Conservation (phyloP, 176 grass and related monocot species). For the Eragrostis curvula region DNA sequence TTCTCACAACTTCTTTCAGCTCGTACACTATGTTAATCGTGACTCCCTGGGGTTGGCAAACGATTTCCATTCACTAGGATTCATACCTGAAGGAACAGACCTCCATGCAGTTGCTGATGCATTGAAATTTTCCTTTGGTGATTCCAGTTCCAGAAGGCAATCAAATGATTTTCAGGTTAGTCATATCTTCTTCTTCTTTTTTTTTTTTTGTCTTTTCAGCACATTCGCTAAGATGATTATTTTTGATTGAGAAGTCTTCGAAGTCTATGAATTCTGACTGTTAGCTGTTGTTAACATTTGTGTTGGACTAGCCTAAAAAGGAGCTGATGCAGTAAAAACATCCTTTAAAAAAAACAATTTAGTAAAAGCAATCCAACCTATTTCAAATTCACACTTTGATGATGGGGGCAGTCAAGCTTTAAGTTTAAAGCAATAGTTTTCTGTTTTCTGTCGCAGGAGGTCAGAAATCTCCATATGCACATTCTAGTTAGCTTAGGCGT, state of each 20-base stretch:
- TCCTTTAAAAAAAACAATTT: too few relatives aligned
- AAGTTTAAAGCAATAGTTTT: slow-evolving; percentile 17
- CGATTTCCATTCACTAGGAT: slow-evolving; percentile 95
- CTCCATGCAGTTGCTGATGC: slow-evolving; percentile 73
- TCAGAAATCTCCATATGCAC: not conserved
- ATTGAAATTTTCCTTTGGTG: slow-evolving; percentile 69
- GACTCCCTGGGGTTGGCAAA: slow-evolving; percentile 87
- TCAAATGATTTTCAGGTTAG: slow-evolving; percentile 95
- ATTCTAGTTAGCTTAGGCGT: not conserved
- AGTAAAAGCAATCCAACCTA: not conserved
- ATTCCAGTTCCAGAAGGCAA: slow-evolving; percentile 60
- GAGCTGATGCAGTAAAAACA: not conserved
- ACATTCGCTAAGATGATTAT: not conserved
- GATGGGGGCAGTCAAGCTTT: not conserved
- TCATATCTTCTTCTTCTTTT: too few relatives aligned
- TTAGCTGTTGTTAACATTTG: not conserved
- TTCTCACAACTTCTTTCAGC: slow-evolving; percentile 49
- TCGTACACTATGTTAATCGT: slow-evolving; percentile 94
- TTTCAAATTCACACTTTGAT: not conserved
- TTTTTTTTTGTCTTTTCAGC: slow-evolving; percentile 27
- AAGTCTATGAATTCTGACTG: slow-evolving; percentile 4
- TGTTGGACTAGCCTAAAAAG: not conserved
- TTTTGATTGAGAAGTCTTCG: not conserved
- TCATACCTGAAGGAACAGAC: slow-evolving; percentile 92
- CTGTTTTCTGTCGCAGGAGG: not conserved